Evolutionary conservation across 306 rosid genomes (phyloP), one percentile per base, ranked within the genome.

Genomic region (Ziziphus jujuba): DNA sequence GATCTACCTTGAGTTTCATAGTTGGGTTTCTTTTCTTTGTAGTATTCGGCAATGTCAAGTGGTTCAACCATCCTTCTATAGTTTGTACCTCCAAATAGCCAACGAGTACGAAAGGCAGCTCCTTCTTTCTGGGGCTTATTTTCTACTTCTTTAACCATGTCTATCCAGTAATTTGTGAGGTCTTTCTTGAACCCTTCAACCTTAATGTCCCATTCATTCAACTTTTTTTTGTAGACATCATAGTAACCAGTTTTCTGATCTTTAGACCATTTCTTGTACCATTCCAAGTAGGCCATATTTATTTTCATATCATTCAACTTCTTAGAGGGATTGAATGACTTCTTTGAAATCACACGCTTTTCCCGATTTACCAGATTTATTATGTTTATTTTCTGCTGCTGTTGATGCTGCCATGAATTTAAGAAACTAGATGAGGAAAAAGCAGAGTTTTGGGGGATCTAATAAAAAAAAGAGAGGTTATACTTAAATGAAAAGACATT

Each of bases 51-150:
- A 1, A 91, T 89, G 21, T 43, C 55, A 13, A 87, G 79, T 2
- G 90, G 96, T 49, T 91, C 98, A 24, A 85, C 71, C 91, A 91
- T 83, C 75, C 79, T 84, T 67, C 88, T 68, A 24, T 76, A 89
- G 43, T 36, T 87, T 1, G 75, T 72, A 31, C 96, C 97, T 0
- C 44, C 85, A 2, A 1, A 59, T 40, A 91, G 85, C 85, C 84
- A 91, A 0, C 83, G 45, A 0, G 31, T 59, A 2, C 75, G 71
- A 6, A 87, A 61, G 0, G 54, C 1, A 0, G 72, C 77, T 0
- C 72, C 84, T 66, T 83, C 89, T 22, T 10, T 66, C n/a, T 80
- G 87, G 3, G 96, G 97, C 62, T 57, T 81, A 65, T 59, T 71
- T 25, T 74, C 77, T 3, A 12, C 88, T 21, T 85, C 85, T 56